Conservation (phyloP, 768 basidiomycete genomes). For the Russula olivacea region DNA sequence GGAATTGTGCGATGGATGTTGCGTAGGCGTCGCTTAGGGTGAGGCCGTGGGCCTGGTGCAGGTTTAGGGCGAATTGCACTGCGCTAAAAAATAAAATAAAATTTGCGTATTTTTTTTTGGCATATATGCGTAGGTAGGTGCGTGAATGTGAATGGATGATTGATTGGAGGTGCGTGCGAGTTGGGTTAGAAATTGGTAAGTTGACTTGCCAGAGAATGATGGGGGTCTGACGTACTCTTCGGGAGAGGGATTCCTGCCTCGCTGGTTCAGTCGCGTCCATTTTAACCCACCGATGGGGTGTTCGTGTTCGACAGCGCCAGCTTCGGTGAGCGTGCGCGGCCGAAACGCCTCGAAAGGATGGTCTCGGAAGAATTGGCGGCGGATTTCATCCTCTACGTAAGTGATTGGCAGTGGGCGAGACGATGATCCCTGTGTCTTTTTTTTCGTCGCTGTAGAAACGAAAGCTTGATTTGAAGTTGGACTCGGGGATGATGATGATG, state of each 20-base stretch:
- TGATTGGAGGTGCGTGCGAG: not conserved
- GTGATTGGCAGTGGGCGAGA: slow-evolving; percentile 50
- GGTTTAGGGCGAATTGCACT: slow-evolving; percentile 72
- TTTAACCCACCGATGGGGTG: slow-evolving; percentile 51
- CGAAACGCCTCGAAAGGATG: slow-evolving; percentile 95
- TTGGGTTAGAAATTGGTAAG: not conserved
- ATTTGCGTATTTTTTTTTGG: too few species aligned
- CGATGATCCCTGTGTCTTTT: not conserved
- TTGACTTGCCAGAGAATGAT: too few species aligned
- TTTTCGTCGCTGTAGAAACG: slow-evolving; percentile 1
- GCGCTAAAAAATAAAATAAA: slow-evolving; percentile 43
- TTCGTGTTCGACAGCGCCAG: slow-evolving; percentile 46
- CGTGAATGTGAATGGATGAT: too few species aligned
- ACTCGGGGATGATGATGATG: not conserved
- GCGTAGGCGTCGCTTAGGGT: slow-evolving; percentile 78
- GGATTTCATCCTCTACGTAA: slow-evolving; percentile 81
- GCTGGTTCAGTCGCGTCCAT: slow-evolving; percentile 80
- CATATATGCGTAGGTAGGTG: too few species aligned
- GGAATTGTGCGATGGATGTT: slow-evolving; percentile 77
- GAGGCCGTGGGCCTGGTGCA: slow-evolving; percentile 57
- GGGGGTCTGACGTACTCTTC: slow-evolving; percentile 67
- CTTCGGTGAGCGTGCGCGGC: slow-evolving; percentile 71
- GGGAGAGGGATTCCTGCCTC: slow-evolving; percentile 72
- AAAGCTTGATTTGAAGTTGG: slow-evolving; percentile 11
- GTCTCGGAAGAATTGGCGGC: slow-evolving; percentile 89